Conservation (phyloP, 257 asterid species). For the Nicotiana knightiana region DNA sequence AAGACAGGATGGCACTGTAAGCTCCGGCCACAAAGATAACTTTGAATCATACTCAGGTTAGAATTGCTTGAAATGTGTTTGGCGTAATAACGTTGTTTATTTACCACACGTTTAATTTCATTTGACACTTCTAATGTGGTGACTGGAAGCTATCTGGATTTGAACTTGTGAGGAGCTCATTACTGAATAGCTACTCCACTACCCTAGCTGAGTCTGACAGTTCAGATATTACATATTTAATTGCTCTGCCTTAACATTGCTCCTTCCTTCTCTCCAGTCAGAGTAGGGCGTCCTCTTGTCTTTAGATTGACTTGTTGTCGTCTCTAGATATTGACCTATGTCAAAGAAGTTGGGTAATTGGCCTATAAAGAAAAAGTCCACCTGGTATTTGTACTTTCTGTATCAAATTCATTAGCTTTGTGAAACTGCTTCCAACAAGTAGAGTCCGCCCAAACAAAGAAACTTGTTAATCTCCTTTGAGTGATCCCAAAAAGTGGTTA, state of each 20-base stretch:
- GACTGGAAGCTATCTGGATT: neutral
- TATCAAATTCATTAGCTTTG: neutral
- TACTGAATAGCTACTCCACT: neutral
- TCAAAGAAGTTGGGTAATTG: neutral
- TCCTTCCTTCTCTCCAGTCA: neutral
- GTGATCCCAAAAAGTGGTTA: neutral
- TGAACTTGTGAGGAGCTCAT: neutral
- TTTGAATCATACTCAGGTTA: neutral
- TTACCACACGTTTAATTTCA: neutral
- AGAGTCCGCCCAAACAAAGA: neutral
- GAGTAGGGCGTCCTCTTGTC: neutral
- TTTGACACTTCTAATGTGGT: neutral
- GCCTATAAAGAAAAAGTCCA: neutral
- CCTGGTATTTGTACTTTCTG: neutral
- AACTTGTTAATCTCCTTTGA: neutral
- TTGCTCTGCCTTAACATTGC: neutral
- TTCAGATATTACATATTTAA: neutral
- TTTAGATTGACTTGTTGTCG: neutral
- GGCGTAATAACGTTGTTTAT: neutral
- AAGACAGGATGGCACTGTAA: neutral
- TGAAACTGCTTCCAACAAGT: neutral
- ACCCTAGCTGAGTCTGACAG: neutral
- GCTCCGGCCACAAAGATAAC: neutral
- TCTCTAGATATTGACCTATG: neutral
- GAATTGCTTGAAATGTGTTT: neutral